Base-by-base conservation (phyloP, 305 asterid genomes). In the Stenogyne calaminthoides region DNA sequence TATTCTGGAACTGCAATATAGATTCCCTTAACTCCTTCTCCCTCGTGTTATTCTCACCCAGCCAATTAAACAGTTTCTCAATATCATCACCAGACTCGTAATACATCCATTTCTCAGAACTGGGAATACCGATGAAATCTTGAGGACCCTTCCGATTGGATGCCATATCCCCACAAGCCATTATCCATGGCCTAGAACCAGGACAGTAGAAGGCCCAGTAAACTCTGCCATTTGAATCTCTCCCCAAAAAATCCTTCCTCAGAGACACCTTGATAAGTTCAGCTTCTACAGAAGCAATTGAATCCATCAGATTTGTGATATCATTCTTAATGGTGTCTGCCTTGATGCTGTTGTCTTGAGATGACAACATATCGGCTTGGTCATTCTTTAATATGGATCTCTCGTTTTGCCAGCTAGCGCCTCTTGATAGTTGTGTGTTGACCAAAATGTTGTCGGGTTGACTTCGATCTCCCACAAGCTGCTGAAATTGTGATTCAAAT, bases 1-100 rank as follows among this genome's bases (percentile, higher is more conserved):
- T 86, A 70, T 70, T 71, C 73, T 77, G 92, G 76, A 92, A 84
- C 75, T 80, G 92, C 32, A 77, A 76, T 70, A 95, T 87, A 16
- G 94, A 71, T 65, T 95, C 97, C 77, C 84, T 88, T 76, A 95
- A 40, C 69, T 92, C 98, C 76, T 74, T 88, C 85, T 95, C 99
- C 80, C 89, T 84, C 55, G 25, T 42, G 72, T 88, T 89, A 74
- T 80, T 74, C 67, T 92, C 99, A 57, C 80, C 80, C 80, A 95
- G 92, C 99, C 99, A 95, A 62, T 80, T 84, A 72, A 90, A 40
- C 55, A 95, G 89, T 76, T 87, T 82, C 70, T 81, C 93, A 58
- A 89, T 78, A 29, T 92, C 97, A 37, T 70, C 52, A 56, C 83
- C 91, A 15, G 94, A 84, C 77, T 86, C 87, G 72, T 88, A 95